Evolutionary conservation across 768 basidiomycete genomes (phyloP), one percentile per base, ranked within the genome.

Genomic region (Solioccasus polychromus): DNA sequence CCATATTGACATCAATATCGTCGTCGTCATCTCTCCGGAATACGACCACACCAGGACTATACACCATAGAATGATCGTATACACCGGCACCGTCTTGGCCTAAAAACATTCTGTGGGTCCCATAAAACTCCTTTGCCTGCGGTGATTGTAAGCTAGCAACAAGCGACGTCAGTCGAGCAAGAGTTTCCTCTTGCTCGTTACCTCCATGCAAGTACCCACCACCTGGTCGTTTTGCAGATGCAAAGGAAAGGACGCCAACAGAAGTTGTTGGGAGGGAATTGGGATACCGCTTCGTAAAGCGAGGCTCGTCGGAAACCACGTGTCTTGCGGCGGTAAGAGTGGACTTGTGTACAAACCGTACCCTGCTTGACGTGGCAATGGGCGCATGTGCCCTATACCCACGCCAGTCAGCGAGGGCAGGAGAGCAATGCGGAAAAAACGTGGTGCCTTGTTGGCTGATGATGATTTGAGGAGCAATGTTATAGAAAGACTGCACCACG

Each of bases 1-100:
- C 42, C 24, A 19, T 26, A 24, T 54, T 42, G 14, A 23, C 29
- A 45, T 53, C 58, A 46, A 48, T 50, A 53, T 35, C 52, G 41
- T 58, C 62, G 19, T 50, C 60, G 20, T 68, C 60, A 32, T 74
- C 74, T 37, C 65, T 65, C n/a, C 73, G 64, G 55, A 76, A 67
- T 7, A 67, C 69, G 34, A 68, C 62, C 22, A 76, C 68, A 14
- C 64, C 64, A 8, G 74, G 74, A 26, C 69, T 69, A 54, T 73
- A 76, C 28, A 76, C 66, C 64, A 76, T 71, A 15, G 74, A 69
- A 41, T 76, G 73, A 45, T 74, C 73, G n/a, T 71, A 64, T 18
- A 74, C 51, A 20, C 72, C 73, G 17, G 65, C 70, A 24, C 71
- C 71, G 31, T 73, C 71, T 1, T 56, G 57, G 8, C 39, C 55